Conservation (phyloP, 2,329 filamentous ascomycete genomes). For the Trichothecium sympodiale region DNA sequence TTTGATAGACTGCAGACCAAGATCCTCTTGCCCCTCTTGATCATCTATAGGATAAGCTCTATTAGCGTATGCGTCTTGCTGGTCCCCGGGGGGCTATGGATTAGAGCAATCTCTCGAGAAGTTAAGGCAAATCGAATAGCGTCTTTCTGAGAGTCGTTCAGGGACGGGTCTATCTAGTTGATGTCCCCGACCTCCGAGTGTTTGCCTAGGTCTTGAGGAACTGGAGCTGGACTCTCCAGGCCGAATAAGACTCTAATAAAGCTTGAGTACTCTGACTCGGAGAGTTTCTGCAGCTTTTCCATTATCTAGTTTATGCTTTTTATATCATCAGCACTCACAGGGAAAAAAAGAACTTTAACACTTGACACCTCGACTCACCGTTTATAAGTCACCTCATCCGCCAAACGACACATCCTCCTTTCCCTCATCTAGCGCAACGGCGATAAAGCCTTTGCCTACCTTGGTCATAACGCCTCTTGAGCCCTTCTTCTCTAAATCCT, state of each 20-base stretch:
- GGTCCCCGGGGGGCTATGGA: constrained; percentile 92
- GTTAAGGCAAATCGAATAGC: constrained; percentile 74
- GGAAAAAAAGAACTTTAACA: too few relatives aligned
- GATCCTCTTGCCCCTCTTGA: constrained; percentile 61
- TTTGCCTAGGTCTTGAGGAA: constrained; percentile 26
- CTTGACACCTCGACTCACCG: too few relatives aligned
- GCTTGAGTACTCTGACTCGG: constrained; percentile 43
- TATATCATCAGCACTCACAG: too few relatives aligned
- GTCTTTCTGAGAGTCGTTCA: constrained; percentile 58
- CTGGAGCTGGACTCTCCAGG: constrained; percentile 37
- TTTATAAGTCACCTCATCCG: constrained; percentile 56
- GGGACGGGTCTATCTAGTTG: constrained; percentile 48
- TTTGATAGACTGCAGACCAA: constrained; percentile 96
- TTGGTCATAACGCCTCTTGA: constrained; percentile 60
- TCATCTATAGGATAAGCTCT: constrained; percentile 85
- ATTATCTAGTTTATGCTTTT: constrained; percentile 54
- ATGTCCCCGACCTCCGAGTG: constrained; percentile 35
- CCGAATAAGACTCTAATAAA: constrained; percentile 56
- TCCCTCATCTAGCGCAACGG: constrained; percentile 60
- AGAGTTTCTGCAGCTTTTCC: constrained; percentile 47
- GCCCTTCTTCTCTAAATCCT: constrained; percentile 58
- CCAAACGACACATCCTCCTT: constrained; percentile 35
- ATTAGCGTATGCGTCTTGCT: constrained; percentile 96
- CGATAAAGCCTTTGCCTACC: constrained; percentile 45
- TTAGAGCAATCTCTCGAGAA: constrained; percentile 71